Evolutionary conservation across 1,284 basidiomycete genomes (phyloP).

Genomic region (Peniophora sp.): DNA sequence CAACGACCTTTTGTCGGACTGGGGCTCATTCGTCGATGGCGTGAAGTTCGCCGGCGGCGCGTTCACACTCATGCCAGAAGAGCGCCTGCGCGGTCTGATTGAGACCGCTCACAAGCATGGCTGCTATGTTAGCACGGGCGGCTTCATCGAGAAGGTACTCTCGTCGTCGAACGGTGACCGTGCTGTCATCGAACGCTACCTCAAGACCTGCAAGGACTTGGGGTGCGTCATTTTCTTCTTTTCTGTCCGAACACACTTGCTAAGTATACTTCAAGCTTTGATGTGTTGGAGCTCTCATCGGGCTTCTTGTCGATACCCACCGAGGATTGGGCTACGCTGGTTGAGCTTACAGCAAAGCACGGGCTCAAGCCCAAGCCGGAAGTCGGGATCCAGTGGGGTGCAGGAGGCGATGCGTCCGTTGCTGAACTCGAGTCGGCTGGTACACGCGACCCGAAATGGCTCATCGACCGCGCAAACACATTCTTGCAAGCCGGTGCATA

Average conservation of each 20-base stretch:
- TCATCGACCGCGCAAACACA: conserved; percentile 33
- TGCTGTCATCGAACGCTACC: conserved; percentile 28
- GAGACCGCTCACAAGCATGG: conserved; percentile 32
- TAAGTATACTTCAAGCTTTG: conserved; percentile 20
- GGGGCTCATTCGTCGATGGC: conserved; percentile 37
- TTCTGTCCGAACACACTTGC: not conserved
- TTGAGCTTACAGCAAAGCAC: conserved; percentile 31
- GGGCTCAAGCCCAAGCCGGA: conserved; percentile 39
- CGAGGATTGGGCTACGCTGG: conserved; percentile 33
- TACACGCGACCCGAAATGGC: conserved; percentile 33
- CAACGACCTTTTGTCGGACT: conserved; percentile 28
- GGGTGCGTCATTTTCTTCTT: conserved; percentile 12
- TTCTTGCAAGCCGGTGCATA: conserved; percentile 35
- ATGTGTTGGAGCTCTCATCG: conserved; percentile 36
- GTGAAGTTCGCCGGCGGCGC: conserved; percentile 40
- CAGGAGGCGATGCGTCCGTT: conserved; percentile 31
- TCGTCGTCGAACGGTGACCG: conserved; percentile 27
- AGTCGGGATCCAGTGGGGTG: conserved; percentile 37
- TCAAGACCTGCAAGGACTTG: conserved; percentile 31
- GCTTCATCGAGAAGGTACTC: conserved; percentile 35
- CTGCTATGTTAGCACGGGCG: conserved; percentile 35
- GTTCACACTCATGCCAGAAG: conserved; percentile 36
- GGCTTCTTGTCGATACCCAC: conserved; percentile 39
- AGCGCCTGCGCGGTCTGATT: conserved; percentile 27
- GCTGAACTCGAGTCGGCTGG: conserved; percentile 33